phyloP scores from a whole-genome alignment of 2,329 filamentous ascomycete genomes.

The Fusarium sp. region DNA sequence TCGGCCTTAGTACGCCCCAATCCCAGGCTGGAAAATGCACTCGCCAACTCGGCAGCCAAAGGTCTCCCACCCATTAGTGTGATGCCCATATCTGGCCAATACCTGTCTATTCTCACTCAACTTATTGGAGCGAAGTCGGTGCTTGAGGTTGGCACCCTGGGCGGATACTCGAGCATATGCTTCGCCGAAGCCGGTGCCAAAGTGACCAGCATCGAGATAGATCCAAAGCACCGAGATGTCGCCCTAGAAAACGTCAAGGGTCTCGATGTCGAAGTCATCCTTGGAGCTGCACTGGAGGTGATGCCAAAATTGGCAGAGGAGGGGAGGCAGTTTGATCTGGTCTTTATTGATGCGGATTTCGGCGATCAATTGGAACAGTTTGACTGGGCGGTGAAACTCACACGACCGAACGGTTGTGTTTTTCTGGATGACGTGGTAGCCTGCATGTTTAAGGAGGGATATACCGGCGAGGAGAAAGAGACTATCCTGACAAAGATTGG shows the following conservation, averaged over 20 bases:
- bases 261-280: constrained; percentile 60
- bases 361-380: constrained; percentile 66
- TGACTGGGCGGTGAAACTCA: constrained; percentile 60
- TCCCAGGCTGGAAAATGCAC: constrained; percentile 38
- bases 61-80: constrained; percentile 58
- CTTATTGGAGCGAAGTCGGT: constrained; percentile 55
- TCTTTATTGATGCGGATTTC: constrained; percentile 70
- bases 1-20: background rate
- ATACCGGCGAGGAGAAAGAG: constrained; percentile 14
- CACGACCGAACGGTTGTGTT: constrained; percentile 58
- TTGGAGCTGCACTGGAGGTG: constrained; percentile 61
- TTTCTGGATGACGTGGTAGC: constrained; percentile 67
- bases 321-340: constrained; percentile 63
- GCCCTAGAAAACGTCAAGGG: constrained; percentile 61
- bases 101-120: constrained; percentile 57
- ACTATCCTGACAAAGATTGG: constrained; percentile 44
- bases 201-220: constrained; percentile 68
- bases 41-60: constrained; percentile 51
- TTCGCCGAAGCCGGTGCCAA: constrained; percentile 55
- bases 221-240: constrained; percentile 62
- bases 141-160: constrained; percentile 70
- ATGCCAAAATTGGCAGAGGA: constrained; percentile 57
- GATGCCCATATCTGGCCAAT: constrained; percentile 55
- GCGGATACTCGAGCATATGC: constrained; percentile 69
- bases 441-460: constrained; percentile 13